Percentiles rank a stretch among this genome's conserved stretches.
Evolutionary conservation across 2,329 filamentous ascomycete genomes (phyloP).

Genomic region (Hypoxylon sp.): DNA sequence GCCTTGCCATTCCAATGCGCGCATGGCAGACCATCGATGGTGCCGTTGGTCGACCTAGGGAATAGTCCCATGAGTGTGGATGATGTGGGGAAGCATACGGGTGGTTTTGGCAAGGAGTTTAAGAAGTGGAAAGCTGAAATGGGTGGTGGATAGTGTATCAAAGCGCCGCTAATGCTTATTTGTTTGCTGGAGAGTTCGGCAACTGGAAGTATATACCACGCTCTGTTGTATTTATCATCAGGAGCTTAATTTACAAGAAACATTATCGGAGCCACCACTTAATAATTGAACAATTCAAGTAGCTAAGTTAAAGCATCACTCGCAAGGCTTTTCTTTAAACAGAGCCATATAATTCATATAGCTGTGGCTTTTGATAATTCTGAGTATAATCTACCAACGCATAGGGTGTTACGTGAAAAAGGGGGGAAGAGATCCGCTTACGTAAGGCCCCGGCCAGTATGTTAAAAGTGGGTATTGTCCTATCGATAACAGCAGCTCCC

Average conservation of each 20-base stretch:
- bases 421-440: too few relatives aligned
- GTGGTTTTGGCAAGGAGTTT: slow-evolving; percentile 47
- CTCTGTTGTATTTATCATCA: not conserved
- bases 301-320: not conserved
- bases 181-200: not conserved
- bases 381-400: too few relatives aligned
- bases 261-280: not conserved
- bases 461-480: slow-evolving; percentile 1
- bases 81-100: slow-evolving; percentile 17
- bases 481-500: slow-evolving; percentile 43
- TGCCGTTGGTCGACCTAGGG: slow-evolving; percentile 71
- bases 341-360: too few relatives aligned
- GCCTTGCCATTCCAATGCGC: slow-evolving; percentile 87
- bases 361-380: too few relatives aligned
- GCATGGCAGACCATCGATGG: slow-evolving; percentile 79
- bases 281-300: not conserved
- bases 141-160: not conserved
- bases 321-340: not conserved
- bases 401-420: too few relatives aligned
- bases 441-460: not conserved
- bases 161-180: not conserved
- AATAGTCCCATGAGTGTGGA: slow-evolving; percentile 19
- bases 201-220: not conserved
- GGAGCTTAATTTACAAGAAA: not conserved
- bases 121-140: slow-evolving; percentile 47